Evolutionary conservation across 495 filamentous ascomycete species (phyloP).

Genomic region (Hyaloscypha variabilis): DNA sequence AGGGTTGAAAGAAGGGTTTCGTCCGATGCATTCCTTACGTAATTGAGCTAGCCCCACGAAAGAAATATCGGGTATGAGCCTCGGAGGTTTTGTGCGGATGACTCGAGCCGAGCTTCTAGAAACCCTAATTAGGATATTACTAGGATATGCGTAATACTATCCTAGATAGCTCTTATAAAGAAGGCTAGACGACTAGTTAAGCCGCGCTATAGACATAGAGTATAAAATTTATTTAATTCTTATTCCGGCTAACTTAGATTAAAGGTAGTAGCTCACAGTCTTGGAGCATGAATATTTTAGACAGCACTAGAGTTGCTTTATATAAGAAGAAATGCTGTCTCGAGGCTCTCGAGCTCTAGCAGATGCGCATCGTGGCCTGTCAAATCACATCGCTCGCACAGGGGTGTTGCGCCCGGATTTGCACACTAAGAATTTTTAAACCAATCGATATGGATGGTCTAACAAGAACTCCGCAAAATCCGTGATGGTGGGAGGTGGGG

Average conservation of each 20-base stretch:
- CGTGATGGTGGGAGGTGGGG: no score
- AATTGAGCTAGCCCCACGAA: conserved; percentile 5
- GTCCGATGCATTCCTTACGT: conserved; percentile 15
- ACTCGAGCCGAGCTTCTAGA: conserved; percentile 22
- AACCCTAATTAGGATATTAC: conserved; percentile 21
- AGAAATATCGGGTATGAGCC: background rate
- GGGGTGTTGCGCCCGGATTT: no score
- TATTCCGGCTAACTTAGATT: background rate
- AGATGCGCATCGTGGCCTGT: background rate
- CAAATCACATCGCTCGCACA: no score
- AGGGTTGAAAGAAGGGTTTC: background rate
- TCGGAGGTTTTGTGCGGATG: background rate
- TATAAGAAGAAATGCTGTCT: background rate
- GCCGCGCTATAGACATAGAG: conserved; percentile 2
- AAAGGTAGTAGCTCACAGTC: background rate
- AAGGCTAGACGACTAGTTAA: conserved; percentile 9
- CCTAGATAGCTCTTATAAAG: no score
- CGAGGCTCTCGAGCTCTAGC: background rate
- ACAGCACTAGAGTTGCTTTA: background rate
- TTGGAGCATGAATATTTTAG: background rate
- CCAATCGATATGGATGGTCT: no score
- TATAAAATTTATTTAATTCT: background rate
- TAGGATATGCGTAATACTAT: no score
- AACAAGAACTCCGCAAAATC: no score
- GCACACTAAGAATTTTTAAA: no score